Percentiles rank a stretch among this genome's conserved stretches.
Conservation (phyloP, 1,284 basidiomycete genomes). For the Moesziomyces sp. region DNA sequence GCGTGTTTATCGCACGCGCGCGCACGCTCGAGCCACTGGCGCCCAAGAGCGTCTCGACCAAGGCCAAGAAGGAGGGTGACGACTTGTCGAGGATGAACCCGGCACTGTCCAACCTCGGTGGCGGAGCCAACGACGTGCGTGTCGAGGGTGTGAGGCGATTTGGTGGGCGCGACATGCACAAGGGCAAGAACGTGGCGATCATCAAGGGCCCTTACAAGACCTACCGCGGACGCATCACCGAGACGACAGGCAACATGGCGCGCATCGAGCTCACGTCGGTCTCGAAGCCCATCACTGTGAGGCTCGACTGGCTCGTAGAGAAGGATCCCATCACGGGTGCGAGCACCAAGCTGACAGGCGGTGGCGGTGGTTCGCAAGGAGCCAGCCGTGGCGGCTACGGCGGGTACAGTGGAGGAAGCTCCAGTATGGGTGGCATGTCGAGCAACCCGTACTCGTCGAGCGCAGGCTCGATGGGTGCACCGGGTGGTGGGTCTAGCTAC, state of each 20-base stretch:
- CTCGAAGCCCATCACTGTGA: conserved; percentile 88
- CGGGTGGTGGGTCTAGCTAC: conserved; percentile 18
- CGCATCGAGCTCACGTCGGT: conserved; percentile 91
- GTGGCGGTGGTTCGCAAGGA: conserved; percentile 14
- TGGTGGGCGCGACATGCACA: conserved; percentile 75
- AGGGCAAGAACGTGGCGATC: conserved; percentile 83
- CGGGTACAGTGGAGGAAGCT: conserved; percentile 22
- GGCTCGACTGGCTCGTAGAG: conserved; percentile 81
- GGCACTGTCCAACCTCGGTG: conserved; percentile 70
- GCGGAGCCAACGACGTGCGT: conserved; percentile 55
- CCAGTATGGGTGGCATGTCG: conserved; percentile 33
- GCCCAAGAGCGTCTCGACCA: conserved; percentile 73
- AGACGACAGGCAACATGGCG: conserved; percentile 86
- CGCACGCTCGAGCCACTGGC: conserved; percentile 72
- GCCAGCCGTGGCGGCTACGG: conserved; percentile 26
- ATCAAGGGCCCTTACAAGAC: conserved; percentile 91
- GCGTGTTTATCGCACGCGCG: conserved; percentile 84
- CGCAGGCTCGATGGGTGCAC: conserved; percentile 20
- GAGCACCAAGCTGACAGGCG: conserved; percentile 43
- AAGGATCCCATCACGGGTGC: conserved; percentile 70
- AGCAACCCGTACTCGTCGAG: conserved; percentile 43
- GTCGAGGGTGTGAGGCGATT: conserved; percentile 48
- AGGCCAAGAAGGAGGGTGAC: conserved; percentile 64
- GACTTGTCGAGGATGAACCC: conserved; percentile 99
- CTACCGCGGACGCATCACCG: conserved; percentile 91